phyloP scores from a whole-genome alignment of 2,329 filamentous ascomycete genomes.

The Aschersonia sp. region DNA sequence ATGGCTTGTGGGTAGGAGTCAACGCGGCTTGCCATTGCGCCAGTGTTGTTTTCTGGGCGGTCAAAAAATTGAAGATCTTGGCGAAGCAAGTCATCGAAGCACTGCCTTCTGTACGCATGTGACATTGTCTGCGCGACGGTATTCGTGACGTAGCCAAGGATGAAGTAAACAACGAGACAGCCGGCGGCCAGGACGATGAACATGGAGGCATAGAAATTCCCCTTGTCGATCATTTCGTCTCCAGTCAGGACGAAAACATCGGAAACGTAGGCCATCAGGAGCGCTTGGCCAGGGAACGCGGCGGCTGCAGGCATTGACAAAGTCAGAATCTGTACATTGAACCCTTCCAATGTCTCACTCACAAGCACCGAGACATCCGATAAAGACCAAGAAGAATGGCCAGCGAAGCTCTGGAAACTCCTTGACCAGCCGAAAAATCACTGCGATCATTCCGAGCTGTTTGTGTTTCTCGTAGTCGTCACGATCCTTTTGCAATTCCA shows the following conservation, averaged over 20 bases:
- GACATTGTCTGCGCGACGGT: slow-evolving; percentile 13
- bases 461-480: slow-evolving; percentile 21
- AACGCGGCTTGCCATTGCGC: slow-evolving; percentile 19
- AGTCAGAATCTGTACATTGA: not conserved
- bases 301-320: slow-evolving; percentile 10
- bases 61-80: slow-evolving; percentile 29
- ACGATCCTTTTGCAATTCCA: slow-evolving; percentile 19
- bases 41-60: slow-evolving; percentile 22
- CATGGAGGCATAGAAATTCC: slow-evolving; percentile 40
- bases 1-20: slow-evolving; percentile 22
- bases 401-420: slow-evolving; percentile 21
- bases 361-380: slow-evolving; percentile 14
- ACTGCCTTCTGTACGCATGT: slow-evolving; percentile 16
- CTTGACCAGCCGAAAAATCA: slow-evolving; percentile 18
- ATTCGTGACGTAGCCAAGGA: slow-evolving; percentile 21
- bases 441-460: slow-evolving; percentile 14
- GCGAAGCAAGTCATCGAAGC: slow-evolving; percentile 17
- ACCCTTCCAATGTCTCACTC: slow-evolving; percentile 1
- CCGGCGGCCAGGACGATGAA: slow-evolving; percentile 34
- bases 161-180: slow-evolving; percentile 28
- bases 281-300: slow-evolving; percentile 26
- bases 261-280: slow-evolving; percentile 25
- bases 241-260: slow-evolving; percentile 23
- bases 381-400: slow-evolving; percentile 18
- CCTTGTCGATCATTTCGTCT: slow-evolving; percentile 17